Percentiles rank a stretch among this genome's conserved stretches.
These are phyloP conservation scores for Fusarium sp. DNA, from an alignment of 2,329 filamentous ascomycete genomes.

Conservation along the genomic window DNA sequence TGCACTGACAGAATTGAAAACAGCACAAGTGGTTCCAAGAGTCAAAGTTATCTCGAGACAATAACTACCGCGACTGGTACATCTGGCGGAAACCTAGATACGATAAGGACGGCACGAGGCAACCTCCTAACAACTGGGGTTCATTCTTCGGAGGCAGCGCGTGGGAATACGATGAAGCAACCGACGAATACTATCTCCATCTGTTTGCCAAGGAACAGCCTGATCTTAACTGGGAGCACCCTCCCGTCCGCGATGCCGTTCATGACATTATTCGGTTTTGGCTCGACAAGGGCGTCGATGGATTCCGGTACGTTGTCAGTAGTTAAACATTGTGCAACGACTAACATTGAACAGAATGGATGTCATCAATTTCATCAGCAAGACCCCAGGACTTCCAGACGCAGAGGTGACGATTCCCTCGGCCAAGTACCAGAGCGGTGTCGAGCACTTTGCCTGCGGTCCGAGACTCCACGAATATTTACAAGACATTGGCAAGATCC, in stretches of 20 bases:
- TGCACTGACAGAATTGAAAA: not conserved
- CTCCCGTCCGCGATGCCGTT: constrained; percentile 72
- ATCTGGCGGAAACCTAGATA: constrained; percentile 62
- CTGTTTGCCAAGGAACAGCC: constrained; percentile 78
- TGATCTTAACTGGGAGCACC: constrained; percentile 83
- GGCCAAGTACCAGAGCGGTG: constrained; percentile 59
- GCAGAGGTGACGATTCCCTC: constrained; percentile 57
- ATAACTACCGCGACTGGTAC: constrained; percentile 74
- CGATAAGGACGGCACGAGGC: constrained; percentile 64
- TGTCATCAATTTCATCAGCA: constrained; percentile 75
- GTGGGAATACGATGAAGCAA: constrained; percentile 50
- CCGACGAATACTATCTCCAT: constrained; percentile 77
- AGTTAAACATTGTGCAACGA: too few species aligned
- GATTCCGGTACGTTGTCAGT: constrained; percentile 60
- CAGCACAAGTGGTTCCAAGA: constrained; percentile 67
- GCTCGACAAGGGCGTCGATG: constrained; percentile 75
- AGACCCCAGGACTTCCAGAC: constrained; percentile 66
- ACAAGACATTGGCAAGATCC: constrained; percentile 68
- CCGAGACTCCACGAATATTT: constrained; percentile 73
- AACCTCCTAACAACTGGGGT: constrained; percentile 78
- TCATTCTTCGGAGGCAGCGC: constrained; percentile 62
- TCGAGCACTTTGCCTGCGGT: constrained; percentile 64
- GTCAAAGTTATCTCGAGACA: constrained; percentile 68
- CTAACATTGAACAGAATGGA: constrained; percentile 61
- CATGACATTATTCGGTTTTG: constrained; percentile 75